Conservation (phyloP, 1,284 basidiomycete genomes). For the Hortiboletus rubellus region DNA sequence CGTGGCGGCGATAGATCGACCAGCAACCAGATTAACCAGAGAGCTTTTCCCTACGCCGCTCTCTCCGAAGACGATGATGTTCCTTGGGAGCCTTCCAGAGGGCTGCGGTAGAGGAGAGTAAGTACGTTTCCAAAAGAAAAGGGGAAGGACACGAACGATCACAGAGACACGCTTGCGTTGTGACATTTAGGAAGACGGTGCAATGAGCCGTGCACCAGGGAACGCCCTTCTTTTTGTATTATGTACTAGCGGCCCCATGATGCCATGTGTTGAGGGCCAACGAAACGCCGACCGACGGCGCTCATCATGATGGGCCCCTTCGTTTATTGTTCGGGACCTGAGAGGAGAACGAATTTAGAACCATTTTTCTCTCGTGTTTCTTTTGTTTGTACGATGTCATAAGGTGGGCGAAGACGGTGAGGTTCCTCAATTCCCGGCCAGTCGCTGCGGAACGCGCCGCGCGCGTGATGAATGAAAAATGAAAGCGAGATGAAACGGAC, state of each 20-base stretch:
- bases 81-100: constrained; percentile 14
- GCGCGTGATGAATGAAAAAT: constrained; percentile 8
- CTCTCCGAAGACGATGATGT: constrained; percentile 33
- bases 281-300: constrained; percentile 25
- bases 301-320: constrained; percentile 10
- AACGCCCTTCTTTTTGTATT: constrained; percentile 24
- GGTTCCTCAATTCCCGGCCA: constrained; percentile 16
- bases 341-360: not conserved
- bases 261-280: constrained; percentile 6
- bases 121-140: constrained; percentile 2
- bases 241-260: constrained; percentile 10
- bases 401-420: not conserved
- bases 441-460: constrained; percentile 20
- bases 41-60: constrained; percentile 33
- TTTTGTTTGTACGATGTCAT: constrained; percentile 8
- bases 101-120: constrained; percentile 5
- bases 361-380: not conserved
- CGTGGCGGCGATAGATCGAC: constrained; percentile 32
- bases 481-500: constrained; percentile 22
- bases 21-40: constrained; percentile 33
- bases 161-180: constrained; percentile 15
- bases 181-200: constrained; percentile 20
- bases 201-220: constrained; percentile 11
- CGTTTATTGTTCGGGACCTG: constrained; percentile 9
- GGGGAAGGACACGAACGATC: constrained; percentile 13